Percentiles rank a stretch among this genome's conserved stretches.
These are phyloP conservation scores for Penicillium digitatum DNA, from an alignment of 2,329 filamentous ascomycete genomes.

Conservation along the genomic window DNA sequence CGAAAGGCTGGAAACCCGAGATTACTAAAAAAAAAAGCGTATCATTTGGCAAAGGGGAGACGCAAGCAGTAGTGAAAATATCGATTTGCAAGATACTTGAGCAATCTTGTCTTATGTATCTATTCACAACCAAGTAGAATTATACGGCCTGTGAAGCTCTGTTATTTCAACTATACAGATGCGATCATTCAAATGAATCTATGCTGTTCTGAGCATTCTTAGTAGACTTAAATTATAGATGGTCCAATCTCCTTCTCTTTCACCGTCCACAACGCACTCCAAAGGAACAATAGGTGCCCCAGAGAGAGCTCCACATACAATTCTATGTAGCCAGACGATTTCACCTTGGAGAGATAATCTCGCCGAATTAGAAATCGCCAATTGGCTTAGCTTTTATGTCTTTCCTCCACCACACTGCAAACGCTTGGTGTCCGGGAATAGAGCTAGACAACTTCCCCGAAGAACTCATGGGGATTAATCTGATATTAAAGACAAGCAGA, in stretches of 20 bases:
- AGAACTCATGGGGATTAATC: neutral
- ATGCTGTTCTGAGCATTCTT: no score
- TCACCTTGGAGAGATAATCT: neutral
- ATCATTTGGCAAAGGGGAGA: neutral
- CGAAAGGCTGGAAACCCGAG: neutral
- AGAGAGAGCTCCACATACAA: neutral
- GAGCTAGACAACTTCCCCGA: neutral
- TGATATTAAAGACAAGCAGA: neutral
- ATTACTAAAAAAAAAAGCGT: no score
- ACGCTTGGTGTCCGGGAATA: neutral
- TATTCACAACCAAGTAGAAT: no score
- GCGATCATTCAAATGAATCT: no score
- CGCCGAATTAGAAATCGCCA: neutral
- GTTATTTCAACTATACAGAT: neutral
- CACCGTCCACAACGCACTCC: neutral
- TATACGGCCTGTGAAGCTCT: no score
- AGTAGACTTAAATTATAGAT: neutral
- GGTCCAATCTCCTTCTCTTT: neutral
- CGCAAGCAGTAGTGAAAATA: neutral
- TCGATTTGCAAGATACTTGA: neutral
- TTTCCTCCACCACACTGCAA: neutral
- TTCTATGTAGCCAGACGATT: neutral
- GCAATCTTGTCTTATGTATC: neutral
- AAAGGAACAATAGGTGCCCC: neutral
- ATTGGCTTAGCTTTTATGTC: neutral